Conservation (phyloP, 2,329 filamentous ascomycete species). For the Escovopsis sp. region DNA sequence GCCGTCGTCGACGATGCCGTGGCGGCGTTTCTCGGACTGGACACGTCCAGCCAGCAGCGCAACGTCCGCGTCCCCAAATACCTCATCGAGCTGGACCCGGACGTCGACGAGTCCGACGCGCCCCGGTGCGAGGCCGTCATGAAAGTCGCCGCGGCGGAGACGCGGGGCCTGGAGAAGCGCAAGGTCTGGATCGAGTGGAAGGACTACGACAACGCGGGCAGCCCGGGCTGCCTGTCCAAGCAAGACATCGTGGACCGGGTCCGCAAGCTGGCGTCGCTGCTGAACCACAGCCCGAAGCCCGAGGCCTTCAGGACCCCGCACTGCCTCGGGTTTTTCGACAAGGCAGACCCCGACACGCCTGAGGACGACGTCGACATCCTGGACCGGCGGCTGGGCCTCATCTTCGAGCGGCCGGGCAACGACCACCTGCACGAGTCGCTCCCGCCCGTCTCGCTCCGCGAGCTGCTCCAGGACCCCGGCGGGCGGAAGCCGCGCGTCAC, state of each 20-base stretch:
- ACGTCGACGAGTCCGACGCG: slow-evolving; percentile 18
- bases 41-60: slow-evolving; percentile 17
- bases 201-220: slow-evolving; percentile 26
- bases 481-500: slow-evolving; percentile 33
- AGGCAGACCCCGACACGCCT: slow-evolving; percentile 19
- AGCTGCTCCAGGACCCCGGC: slow-evolving; percentile 24
- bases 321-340: slow-evolving; percentile 36
- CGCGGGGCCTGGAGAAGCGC: slow-evolving; percentile 16
- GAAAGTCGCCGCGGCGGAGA: slow-evolving; percentile 21
- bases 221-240: slow-evolving; percentile 24
- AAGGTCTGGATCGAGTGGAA: slow-evolving; percentile 38
- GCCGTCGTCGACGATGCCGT: slow-evolving; percentile 20
- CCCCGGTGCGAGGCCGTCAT: slow-evolving; percentile 27
- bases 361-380: slow-evolving; percentile 26
- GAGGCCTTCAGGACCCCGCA: slow-evolving; percentile 34
- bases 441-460: slow-evolving; percentile 31
- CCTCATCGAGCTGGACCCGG: slow-evolving; percentile 19
- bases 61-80: slow-evolving; percentile 21
- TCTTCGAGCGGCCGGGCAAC: slow-evolving; percentile 34
- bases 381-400: slow-evolving; percentile 33
- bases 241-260: slow-evolving; percentile 28
- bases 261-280: slow-evolving; percentile 30
- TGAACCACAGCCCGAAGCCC: slow-evolving; percentile 32
- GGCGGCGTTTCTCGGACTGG: slow-evolving; percentile 25
- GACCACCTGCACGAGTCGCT: slow-evolving; percentile 20